phyloP scores from a whole-genome alignment of 2,329 filamentous ascomycete genomes.

The Xylariaceae sp. region DNA sequence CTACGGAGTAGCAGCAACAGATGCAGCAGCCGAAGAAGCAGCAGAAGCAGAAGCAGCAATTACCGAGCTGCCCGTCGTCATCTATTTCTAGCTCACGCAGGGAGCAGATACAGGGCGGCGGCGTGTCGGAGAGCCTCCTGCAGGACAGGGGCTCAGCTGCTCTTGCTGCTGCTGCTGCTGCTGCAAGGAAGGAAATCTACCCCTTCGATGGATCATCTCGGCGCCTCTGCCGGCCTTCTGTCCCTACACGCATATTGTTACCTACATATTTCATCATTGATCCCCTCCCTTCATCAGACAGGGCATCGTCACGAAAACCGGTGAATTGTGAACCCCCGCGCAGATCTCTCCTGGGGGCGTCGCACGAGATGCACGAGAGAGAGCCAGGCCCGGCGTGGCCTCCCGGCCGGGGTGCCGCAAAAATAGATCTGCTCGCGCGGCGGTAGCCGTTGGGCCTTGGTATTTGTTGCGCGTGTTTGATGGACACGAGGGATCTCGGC shows the following conservation, averaged over 20 bases:
- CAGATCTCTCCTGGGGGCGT: not conserved
- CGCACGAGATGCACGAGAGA: not conserved
- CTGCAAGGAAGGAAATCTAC: slow-evolving; percentile 8
- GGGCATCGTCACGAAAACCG: not conserved
- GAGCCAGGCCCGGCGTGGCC: not conserved
- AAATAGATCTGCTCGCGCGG: slow-evolving; percentile 4
- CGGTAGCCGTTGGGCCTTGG: not conserved
- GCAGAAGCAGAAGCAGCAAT: no score
- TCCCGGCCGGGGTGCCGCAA: slow-evolving; percentile 3
- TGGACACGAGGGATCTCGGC: not conserved
- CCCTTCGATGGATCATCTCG: slow-evolving; percentile 11
- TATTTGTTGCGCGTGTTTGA: slow-evolving; percentile 1
- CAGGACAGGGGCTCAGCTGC: no score
- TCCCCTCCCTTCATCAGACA: no score
- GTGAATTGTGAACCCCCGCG: not conserved
- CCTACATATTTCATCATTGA: no score
- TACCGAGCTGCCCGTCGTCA: no score
- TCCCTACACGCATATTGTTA: not conserved
- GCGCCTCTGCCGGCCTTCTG: not conserved
- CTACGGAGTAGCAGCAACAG: no score
- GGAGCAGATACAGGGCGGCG: not conserved
- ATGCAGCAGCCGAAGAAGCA: no score
- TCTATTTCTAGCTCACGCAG: slow-evolving; percentile 11
- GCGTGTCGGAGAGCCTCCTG: no score
- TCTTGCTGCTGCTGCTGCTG: no score